Percentiles rank a stretch among this genome's conserved stretches.
These are phyloP conservation scores for Stramenopiles sp. DNA, from an alignment of 352 stramenopile genomes.

Conservation along the genomic window DNA sequence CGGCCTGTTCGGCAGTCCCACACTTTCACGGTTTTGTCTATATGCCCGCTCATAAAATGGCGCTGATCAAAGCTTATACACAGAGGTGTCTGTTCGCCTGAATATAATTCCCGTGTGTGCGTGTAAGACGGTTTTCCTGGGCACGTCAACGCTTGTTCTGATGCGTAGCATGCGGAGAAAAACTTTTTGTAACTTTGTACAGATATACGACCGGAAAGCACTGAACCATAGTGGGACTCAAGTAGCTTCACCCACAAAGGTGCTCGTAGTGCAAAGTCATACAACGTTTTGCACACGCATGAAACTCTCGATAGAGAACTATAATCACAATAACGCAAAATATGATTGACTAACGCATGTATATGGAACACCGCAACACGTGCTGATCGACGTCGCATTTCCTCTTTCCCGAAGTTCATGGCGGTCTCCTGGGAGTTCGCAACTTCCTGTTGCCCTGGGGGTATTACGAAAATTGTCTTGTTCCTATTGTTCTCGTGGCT, in stretches of 20 bases:
- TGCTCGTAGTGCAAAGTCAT: background rate
- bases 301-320: background rate
- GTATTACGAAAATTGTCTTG: no score
- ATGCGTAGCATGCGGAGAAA: background rate
- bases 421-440: no score
- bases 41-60: constrained; percentile 1
- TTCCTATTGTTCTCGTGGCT: no score
- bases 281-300: background rate
- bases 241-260: background rate
- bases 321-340: background rate
- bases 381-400: no score
- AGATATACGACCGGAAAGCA: background rate
- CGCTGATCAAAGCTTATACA: background rate
- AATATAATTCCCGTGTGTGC: background rate
- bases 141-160: background rate
- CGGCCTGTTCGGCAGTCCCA: background rate
- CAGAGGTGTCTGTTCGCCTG: background rate
- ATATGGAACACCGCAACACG: background rate
- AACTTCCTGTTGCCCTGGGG: no score
- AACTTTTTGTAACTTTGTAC: background rate
- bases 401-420: no score
- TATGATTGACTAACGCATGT: background rate
- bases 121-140: background rate
- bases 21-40: background rate
- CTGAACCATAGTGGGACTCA: background rate